Percentiles rank a stretch among this genome's conserved stretches.
Evolutionary conservation across 1,284 basidiomycete species (phyloP).

Genomic region (Moniliella sp.): DNA sequence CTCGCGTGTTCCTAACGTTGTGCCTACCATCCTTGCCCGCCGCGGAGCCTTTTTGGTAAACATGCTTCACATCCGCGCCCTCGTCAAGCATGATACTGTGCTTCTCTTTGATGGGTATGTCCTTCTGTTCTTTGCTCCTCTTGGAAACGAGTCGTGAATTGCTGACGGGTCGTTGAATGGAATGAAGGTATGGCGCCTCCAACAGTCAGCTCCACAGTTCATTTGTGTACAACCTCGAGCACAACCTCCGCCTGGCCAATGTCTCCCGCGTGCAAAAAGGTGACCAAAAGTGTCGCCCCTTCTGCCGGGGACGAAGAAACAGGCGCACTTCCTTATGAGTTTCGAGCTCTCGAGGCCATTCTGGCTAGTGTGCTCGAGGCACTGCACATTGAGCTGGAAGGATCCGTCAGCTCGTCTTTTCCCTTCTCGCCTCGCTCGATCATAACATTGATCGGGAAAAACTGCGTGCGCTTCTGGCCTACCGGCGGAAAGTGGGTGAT

Average conservation of each 20-base stretch:
- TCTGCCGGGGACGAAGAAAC: not conserved
- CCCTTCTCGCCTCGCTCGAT: slow-evolving; percentile 15
- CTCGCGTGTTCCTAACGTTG: slow-evolving; percentile 71
- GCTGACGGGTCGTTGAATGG: too few species aligned
- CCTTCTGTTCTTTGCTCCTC: not conserved
- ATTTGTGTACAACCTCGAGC: slow-evolving; percentile 25
- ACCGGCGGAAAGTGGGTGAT: slow-evolving; percentile 15
- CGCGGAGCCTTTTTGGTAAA: slow-evolving; percentile 63
- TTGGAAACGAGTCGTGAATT: not conserved
- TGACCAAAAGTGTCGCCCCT: too few species aligned
- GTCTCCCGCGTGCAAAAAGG: too few species aligned
- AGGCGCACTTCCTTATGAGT: slow-evolving; percentile 18
- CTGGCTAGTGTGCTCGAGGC: slow-evolving; percentile 20
- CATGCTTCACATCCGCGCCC: slow-evolving; percentile 74
- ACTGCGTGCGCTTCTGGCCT: slow-evolving; percentile 15
- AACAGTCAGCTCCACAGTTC: slow-evolving; percentile 15
- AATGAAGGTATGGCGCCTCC: slow-evolving; percentile 11
- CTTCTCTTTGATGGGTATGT: slow-evolving; percentile 77
- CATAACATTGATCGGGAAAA: slow-evolving; percentile 28
- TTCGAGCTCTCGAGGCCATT: slow-evolving; percentile 22
- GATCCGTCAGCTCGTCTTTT: slow-evolving; percentile 10
- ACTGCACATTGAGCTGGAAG: slow-evolving; percentile 16
- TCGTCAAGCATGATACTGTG: slow-evolving; percentile 78
- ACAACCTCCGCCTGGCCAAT: slow-evolving; percentile 9
- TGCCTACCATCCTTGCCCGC: slow-evolving; percentile 70